Conservation (phyloP, 805 yeast species). For the Diddensiella transvaalensis region DNA sequence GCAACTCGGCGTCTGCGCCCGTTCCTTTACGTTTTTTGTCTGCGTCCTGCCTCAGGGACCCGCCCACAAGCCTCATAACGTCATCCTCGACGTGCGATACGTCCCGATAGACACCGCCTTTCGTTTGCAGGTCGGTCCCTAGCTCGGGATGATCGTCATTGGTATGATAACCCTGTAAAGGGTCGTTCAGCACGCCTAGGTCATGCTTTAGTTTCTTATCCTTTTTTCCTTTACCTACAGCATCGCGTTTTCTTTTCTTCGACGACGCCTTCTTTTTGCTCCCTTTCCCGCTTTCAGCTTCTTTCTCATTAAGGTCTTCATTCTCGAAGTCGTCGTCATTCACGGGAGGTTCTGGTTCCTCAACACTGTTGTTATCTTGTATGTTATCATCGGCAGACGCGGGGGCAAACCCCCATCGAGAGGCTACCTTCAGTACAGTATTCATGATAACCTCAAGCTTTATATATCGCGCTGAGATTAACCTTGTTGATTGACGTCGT, state of each 20-base stretch:
- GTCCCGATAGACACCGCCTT: conserved; percentile 11
- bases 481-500: too few species aligned
- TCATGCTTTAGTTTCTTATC: neutral
- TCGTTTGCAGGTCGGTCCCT: conserved; percentile 2
- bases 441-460: too few species aligned
- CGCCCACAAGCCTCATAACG: conserved; percentile 69
- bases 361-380: neutral
- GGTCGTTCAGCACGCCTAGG: too few species aligned
- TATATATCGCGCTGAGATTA: too few species aligned
- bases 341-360: neutral
- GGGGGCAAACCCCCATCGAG: conserved; percentile 15
- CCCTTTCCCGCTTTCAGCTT: neutral
- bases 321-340: neutral
- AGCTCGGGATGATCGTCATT: conserved; percentile 1
- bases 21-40: conserved; percentile 12
- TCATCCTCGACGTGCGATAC: conserved; percentile 63
- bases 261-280: neutral
- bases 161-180: too few species aligned
- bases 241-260: neutral
- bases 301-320: neutral
- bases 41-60: conserved; percentile 44
- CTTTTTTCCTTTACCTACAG: neutral
- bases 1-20: conserved; percentile 21
- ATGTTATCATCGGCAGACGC: conserved; percentile 10
- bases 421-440: conserved; percentile 14